Conservation (phyloP, 371 early-diverging fungal species). For the Apophysomyces sp. region DNA sequence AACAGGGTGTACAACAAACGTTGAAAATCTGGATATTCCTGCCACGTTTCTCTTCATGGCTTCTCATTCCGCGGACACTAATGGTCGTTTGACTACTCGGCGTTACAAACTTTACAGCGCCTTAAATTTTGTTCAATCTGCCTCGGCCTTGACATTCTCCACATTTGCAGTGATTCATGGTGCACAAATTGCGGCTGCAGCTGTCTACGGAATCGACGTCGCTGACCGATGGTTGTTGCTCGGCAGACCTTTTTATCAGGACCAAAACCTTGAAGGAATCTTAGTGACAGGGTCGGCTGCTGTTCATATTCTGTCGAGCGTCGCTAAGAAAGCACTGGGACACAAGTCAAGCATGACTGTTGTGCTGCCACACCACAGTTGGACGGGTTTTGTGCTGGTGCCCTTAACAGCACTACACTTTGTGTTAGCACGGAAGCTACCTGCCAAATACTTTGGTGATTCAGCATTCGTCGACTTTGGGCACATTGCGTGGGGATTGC, state of each 20-base stretch:
- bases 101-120: slow-evolving; percentile 35
- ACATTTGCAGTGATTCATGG: slow-evolving; percentile 19
- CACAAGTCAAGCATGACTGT: slow-evolving; percentile 2
- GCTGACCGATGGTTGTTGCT: slow-evolving; percentile 37
- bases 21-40: background rate
- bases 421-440: slow-evolving; percentile 29
- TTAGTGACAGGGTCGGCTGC: slow-evolving; percentile 37
- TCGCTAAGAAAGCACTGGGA: slow-evolving; percentile 19
- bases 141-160: slow-evolving; percentile 39
- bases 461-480: slow-evolving; percentile 47
- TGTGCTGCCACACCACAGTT: slow-evolving; percentile 21
- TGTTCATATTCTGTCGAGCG: slow-evolving; percentile 32
- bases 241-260: slow-evolving; percentile 48
- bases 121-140: slow-evolving; percentile 32
- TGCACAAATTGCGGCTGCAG: slow-evolving; percentile 23
- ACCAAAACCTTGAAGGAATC: slow-evolving; percentile 35
- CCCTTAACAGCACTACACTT: slow-evolving; percentile 35
- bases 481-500: slow-evolving; percentile 42
- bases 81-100: slow-evolving; percentile 62
- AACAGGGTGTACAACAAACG: background rate
- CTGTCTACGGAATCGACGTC: slow-evolving; percentile 29
- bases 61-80: slow-evolving; percentile 50
- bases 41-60: slow-evolving; percentile 24
- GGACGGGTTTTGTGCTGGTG: slow-evolving; percentile 27
- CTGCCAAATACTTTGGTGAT: slow-evolving; percentile 41